Base-by-base conservation (phyloP, 2,329 filamentous ascomycete genomes). In the Teratosphaeria viscida region DNA sequence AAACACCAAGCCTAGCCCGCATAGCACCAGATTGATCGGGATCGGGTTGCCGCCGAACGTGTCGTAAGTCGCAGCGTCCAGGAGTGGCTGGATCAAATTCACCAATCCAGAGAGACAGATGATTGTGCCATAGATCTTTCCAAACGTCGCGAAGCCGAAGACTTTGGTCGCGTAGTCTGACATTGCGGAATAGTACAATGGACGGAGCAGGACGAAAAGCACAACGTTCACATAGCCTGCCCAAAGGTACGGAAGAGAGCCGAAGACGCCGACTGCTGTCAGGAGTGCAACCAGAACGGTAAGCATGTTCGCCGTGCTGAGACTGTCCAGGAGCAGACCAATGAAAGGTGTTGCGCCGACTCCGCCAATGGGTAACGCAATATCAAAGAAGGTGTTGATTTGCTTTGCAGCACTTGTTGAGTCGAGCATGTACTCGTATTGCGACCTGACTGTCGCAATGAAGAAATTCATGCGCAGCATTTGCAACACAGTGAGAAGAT, bases 121-220 rank as follows among this genome's bases (percentile, higher is more conserved):
- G 65, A 95, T 89, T 32, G 90, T 82, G 26, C 91, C 91, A 73
- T 96, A 96, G 23, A 96, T 90, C 57, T 89, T 94, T 52, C 91
- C 92, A 66, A 96, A 96, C 0, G 90, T 95, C 62, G 85, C 82
- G 75, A 95, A 95, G 16, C 91, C 91, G 71, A 96, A 96, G 39
- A 96, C 90, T 75, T 95, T 95, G 62, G 90, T 90, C 23, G 85
- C 83, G 73, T 95, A 95, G 75, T 96, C 91, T 29, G 81, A 92
- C 60, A 96, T 89, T 7, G 90, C 85, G 0, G 90, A 95, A 76
- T 96, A 96, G 75, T 95, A 96, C 34, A 96, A 85, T 0, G 92
- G 91, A 0, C 91, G 84, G 69, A 94, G 92, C 26, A 95, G 74
- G 11, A 94, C 89, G 69, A 96, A 95, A 10, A 96, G 81, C 54